Conservation (phyloP, 2,329 filamentous ascomycete species). For the Capronia epimyces region DNA sequence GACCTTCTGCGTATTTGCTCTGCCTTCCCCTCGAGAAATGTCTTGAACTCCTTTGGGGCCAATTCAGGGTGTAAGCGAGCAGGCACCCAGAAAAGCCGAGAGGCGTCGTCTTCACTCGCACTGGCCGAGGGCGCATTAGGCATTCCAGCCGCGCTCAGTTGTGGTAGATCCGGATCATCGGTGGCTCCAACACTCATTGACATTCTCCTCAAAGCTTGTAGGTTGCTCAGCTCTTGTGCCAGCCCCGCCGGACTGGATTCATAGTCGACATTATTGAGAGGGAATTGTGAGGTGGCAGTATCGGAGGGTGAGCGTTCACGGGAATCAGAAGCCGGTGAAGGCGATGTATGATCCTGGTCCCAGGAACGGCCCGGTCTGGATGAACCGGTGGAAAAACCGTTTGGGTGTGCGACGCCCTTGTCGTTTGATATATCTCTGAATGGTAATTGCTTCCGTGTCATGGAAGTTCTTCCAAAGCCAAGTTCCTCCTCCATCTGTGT, state of each 20-base stretch:
- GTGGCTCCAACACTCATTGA: slow-evolving; percentile 80
- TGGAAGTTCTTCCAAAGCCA: slow-evolving; percentile 12
- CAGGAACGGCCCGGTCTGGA: slow-evolving; percentile 31
- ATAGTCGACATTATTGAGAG: slow-evolving; percentile 78
- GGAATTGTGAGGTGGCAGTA: slow-evolving; percentile 57
- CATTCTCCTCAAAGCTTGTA: slow-evolving; percentile 84
- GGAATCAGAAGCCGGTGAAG: slow-evolving; percentile 53
- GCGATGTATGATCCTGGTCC: slow-evolving; percentile 49
- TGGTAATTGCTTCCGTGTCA: slow-evolving; percentile 18
- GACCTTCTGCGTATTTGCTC: slow-evolving; percentile 83
- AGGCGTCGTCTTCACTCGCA: slow-evolving; percentile 75
- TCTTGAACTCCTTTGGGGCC: slow-evolving; percentile 93
- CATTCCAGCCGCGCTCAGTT: slow-evolving; percentile 38
- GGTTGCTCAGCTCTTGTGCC: slow-evolving; percentile 84
- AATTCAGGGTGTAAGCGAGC: slow-evolving; percentile 90
- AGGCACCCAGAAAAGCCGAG: slow-evolving; percentile 90
- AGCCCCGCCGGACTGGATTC: slow-evolving; percentile 86
- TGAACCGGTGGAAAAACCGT: slow-evolving; percentile 33
- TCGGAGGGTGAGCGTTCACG: slow-evolving; percentile 50
- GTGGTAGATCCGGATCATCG: slow-evolving; percentile 53
- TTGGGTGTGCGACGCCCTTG: slow-evolving; percentile 22
- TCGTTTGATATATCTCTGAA: slow-evolving; percentile 19
- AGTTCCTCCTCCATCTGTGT: slow-evolving; percentile 4
- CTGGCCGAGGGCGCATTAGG: slow-evolving; percentile 42
- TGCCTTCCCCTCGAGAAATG: slow-evolving; percentile 87